Evolutionary conservation across 805 yeast species (phyloP), one percentile per base, ranked within the genome.

Genomic region (Metschnikowia similis): DNA sequence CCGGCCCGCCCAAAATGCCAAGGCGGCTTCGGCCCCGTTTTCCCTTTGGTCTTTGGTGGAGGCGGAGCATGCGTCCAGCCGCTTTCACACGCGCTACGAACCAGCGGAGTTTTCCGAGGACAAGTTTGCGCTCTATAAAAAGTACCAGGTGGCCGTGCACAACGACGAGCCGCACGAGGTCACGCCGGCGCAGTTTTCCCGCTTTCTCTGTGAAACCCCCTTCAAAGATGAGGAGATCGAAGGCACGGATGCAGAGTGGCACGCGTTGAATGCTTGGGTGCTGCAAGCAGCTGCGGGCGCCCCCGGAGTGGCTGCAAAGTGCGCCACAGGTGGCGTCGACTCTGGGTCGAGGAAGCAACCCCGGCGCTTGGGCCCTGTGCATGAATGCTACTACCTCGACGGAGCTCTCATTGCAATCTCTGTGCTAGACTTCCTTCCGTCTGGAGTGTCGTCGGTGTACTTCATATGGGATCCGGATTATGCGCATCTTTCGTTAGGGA

Each of bases 401-500:
- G 81, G 66, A 4, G 73, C 76, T 53, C 70, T 90, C 17, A 79
- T 87, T 37, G 96, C 92, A 0, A 67, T 90, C 34, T 87, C 87
- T 0, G 88, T 90, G 0, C 61, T 86, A 30, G 97, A 90, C 65
- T 69, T 90, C 17, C 65, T 91, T 32, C 96, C 96, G 0, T 65
- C 80, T 27, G 85, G 88, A 0, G 64, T 91, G 0, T 89, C 96
- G 0, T 83, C 96, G 0, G 91, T 91, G 1, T 90, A 91, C 63
- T 87, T 91, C 62, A 81, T 90, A 10, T 89, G 94, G 87, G 91
- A 89, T 61, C 94, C 95, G 0, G 91, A 83, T 48, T 85, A 75
- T 61, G 82, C 84, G 4, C 74, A 80, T 46, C 68, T 83, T 56
- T 84, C 88, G 0, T 64, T 90, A 30, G 97, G 97, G 0, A 88